Evolutionary conservation across 305 asterid species (phyloP), one percentile per base, ranked within the genome.

Genomic region (Plantago coronopus): DNA sequence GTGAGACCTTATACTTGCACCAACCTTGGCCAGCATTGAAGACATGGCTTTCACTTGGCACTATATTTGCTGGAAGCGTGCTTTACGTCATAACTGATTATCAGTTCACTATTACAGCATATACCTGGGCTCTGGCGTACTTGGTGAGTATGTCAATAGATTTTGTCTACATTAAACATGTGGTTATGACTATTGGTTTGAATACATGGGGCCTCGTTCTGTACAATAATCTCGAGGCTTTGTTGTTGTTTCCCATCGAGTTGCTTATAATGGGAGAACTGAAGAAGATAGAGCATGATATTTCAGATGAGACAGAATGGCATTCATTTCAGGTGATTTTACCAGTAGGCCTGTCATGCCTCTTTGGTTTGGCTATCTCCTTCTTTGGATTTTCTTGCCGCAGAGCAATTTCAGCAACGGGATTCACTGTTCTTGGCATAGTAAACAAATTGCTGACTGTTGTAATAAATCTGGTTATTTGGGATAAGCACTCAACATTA

Each of bases 151-250:
- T 91, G 96, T 85, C 96, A 2, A 78, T 91, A 20, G 98, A 91
- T 76, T 91, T 91, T 74, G 96, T 91, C 50, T 91, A 91, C 72
- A 91, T 91, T 27, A 91, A 91, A 79, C 98, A 91, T 61, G 98
- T 91, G 7, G 96, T 91, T 17, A 88, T 86, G 98, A 91, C 96
- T 37, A 84, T 91, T 31, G 95, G 96, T 51, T 72, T 91, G 57
- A 88, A 81, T 76, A 91, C 96, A 0, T 91, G 98, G 98, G 98
- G 95, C n/a, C 94, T 91, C 0, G 98, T 91, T 61, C 46, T 91
- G 77, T 91, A 85, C 74, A 91, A 91, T 71, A 91, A 91, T 77
- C 95, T 91, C 11, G 98, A 91, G 84, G 98, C 98, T 48, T 70
- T 91, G 79, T 48, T 91, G 61, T 63, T 91, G 72, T 91, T 91